phyloP scores from a whole-genome alignment of 2,329 filamentous ascomycete species.

The Penicillium aurantiogriseum region DNA sequence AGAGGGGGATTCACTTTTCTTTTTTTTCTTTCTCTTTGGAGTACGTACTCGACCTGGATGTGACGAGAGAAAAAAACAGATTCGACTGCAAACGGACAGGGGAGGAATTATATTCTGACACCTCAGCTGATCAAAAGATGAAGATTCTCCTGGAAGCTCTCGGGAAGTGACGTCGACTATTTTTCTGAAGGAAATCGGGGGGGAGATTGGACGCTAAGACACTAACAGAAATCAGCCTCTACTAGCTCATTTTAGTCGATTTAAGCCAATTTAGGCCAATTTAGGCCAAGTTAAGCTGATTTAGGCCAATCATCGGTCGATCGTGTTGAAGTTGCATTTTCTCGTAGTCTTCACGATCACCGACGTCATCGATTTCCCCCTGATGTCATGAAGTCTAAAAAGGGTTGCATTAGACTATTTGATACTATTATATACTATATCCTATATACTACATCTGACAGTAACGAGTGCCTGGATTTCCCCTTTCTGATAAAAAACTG shows the following conservation, averaged over 20 bases:
- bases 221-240: background rate
- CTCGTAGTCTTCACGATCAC: slow-evolving; percentile 17
- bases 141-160: slow-evolving; percentile 11
- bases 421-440: too few species aligned
- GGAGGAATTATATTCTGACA: background rate
- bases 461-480: background rate
- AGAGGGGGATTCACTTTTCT: slow-evolving; percentile 1
- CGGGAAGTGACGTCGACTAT: slow-evolving; percentile 13
- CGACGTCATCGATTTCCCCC: slow-evolving; percentile 22
- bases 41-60: slow-evolving; percentile 2
- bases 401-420: background rate
- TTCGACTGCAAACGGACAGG: slow-evolving; percentile 20
- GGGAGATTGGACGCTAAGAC: slow-evolving; percentile 4
- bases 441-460: background rate
- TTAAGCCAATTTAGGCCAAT: too few species aligned
- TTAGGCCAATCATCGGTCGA: slow-evolving; percentile 13
- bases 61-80: background rate
- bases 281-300: too few species aligned
- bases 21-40: background rate
- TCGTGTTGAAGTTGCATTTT: slow-evolving; percentile 6
- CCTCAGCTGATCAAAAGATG: background rate
- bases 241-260: background rate
- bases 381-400: slow-evolving; percentile 21
- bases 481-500: background rate
- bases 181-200: background rate